Evolutionary conservation across 257 asterid species (phyloP), one percentile per base, ranked within the genome.

Genomic region (Solanum habrochaites): DNA sequence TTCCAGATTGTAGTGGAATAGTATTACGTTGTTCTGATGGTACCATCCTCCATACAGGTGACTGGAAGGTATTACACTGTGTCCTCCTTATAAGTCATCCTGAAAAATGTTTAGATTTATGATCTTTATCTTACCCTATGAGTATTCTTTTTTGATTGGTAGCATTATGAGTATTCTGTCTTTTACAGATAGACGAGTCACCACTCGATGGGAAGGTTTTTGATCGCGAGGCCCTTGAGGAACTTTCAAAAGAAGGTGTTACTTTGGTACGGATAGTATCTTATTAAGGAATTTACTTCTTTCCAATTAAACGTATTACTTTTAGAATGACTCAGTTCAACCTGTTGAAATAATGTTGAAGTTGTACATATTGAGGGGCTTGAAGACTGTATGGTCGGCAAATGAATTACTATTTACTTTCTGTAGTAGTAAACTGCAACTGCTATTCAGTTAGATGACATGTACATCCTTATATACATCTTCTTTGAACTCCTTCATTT

Each of bases 1-100:
- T 97, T 89, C 99, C 99, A 69, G 99, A 97, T 93, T 97, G 99
- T 87, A 95, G 95, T 91, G 99, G 99, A 66, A 89, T 97, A 96
- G 99, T 97, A 89, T 93, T 97, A 87, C 98, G 99, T 66, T 97
- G 99, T 89, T 88, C 96, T 89, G 99, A 96, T 90, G 99, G 99
- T 83, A 96, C 99, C 85, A 96, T 97, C 90, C 98, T 97, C 90
- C 99, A 97, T 90, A 97, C 99, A 31, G 99, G 99, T 83, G 99
- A 97, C 90, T 97, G 99, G 99, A 97, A 97, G 99, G 99, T 96
- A 90, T 75, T 90, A 85, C 69, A 81, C 32, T 49, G 29, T 49
- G 69, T 20, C 31, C 85, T n/a, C 31, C 45, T 81, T 49, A 81
- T 81, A 81, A 49, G 70, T 52, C 40, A 27, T 29, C 67, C 35